These are phyloP conservation scores for Ceratocystis albifundus DNA, from an alignment of 2,329 filamentous ascomycete species.

Conservation along the genomic window DNA sequence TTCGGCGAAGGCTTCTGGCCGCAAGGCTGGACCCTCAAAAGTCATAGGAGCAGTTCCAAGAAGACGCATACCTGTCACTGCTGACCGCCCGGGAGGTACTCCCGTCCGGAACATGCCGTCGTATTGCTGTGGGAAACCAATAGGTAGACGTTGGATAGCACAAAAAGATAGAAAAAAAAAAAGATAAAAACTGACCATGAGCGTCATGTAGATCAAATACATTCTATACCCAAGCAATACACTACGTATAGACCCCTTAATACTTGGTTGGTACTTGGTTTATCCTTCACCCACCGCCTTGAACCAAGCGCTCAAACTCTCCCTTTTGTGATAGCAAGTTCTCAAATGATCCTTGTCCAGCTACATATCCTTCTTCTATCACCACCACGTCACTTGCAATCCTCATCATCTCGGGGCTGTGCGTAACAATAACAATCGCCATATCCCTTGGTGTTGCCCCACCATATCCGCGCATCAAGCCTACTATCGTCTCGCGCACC, in stretches of 20 bases:
- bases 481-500: conserved; percentile 51
- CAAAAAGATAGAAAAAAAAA: too few relatives aligned
- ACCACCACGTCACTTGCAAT: conserved; percentile 64
- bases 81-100: too few relatives aligned
- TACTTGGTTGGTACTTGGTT: background rate
- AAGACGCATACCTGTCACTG: too few relatives aligned
- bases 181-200: too few relatives aligned
- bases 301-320: conserved; percentile 39
- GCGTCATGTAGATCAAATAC: too few relatives aligned
- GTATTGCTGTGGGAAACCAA: too few relatives aligned
- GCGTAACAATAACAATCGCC: conserved; percentile 58
- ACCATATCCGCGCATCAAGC: conserved; percentile 35
- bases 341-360: conserved; percentile 54
- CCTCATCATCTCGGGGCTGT: conserved; percentile 75
- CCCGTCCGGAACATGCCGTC: too few relatives aligned
- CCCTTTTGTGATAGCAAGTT: conserved; percentile 41
- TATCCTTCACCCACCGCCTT: background rate
- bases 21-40: too few relatives aligned
- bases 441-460: conserved; percentile 39
- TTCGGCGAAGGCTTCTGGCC: too few relatives aligned
- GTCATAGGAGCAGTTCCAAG: too few relatives aligned
- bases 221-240: background rate
- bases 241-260: background rate
- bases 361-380: conserved; percentile 54
- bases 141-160: background rate